Evolutionary conservation across 805 yeast species (phyloP).

Genomic region (Monosporozyma solicola): DNA sequence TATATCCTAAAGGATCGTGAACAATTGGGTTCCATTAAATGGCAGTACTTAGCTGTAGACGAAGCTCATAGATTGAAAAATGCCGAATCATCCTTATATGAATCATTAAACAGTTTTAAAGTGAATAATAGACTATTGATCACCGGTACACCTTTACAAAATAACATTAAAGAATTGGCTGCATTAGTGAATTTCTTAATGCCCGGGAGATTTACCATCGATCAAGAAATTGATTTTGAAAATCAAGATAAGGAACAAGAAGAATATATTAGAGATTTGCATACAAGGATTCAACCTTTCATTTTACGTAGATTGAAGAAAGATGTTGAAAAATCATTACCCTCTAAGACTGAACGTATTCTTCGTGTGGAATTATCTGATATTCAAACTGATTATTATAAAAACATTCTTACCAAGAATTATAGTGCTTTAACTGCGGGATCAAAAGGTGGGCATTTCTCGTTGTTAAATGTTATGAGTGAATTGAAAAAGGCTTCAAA

Average conservation of each 20-base stretch:
- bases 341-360: conserved; percentile 92
- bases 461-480: conserved; percentile 84
- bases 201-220: conserved; percentile 89
- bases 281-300: conserved; percentile 78
- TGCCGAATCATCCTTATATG: conserved; percentile 88
- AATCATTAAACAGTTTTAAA: conserved; percentile 72
- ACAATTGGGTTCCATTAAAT: conserved; percentile 72
- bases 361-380: conserved; percentile 92
- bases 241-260: conserved; percentile 83
- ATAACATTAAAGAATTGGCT: conserved; percentile 89
- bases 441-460: conserved; percentile 64
- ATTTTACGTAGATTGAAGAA: conserved; percentile 89
- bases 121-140: conserved; percentile 79
- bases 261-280: conserved; percentile 76
- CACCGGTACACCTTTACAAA: conserved; percentile 97
- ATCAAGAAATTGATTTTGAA: conserved; percentile 92
- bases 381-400: conserved; percentile 88
- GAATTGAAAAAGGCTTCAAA: conserved; percentile 95
- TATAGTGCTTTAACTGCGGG: conserved; percentile 89
- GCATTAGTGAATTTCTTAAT: conserved; percentile 89
- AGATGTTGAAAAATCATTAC: conserved; percentile 94
- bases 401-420: conserved; percentile 85
- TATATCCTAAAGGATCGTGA: conserved; percentile 82
- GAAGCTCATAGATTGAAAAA: conserved; percentile 97
- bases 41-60: conserved; percentile 97